Evolutionary conservation across 2,329 filamentous ascomycete species (phyloP).

Genomic region (Fusarium sp.): DNA sequence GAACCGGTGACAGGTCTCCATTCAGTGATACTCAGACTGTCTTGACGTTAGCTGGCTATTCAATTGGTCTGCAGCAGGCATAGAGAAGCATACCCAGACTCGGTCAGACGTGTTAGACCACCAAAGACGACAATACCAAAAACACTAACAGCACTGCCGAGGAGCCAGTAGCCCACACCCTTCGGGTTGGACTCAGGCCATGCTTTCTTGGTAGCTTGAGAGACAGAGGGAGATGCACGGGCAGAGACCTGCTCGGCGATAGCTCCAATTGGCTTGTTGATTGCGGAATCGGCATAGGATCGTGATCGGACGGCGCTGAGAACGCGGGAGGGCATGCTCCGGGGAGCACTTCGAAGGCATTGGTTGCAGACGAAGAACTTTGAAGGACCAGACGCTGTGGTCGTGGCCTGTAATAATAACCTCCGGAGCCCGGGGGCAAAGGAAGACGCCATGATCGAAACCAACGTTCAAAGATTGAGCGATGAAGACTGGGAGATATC

Average conservation of each 20-base stretch:
- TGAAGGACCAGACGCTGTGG: conserved; percentile 44
- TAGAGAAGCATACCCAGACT: conserved; percentile 79
- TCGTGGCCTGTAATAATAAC: conserved; percentile 49
- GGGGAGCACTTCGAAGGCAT: conserved; percentile 53
- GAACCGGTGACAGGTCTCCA: conserved; percentile 97
- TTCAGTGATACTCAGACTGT: conserved; percentile 95
- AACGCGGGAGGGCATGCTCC: conserved; percentile 50
- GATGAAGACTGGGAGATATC: neutral
- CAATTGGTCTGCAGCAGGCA: neutral
- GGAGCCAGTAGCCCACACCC: conserved; percentile 87
- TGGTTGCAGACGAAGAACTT: conserved; percentile 59
- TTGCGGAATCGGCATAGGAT: conserved; percentile 49
- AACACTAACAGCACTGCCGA: conserved; percentile 90
- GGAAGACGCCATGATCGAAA: conserved; percentile 53
- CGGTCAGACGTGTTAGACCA: conserved; percentile 90
- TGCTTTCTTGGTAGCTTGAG: conserved; percentile 47
- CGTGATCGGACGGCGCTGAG: conserved; percentile 53
- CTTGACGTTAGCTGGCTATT: neutral
- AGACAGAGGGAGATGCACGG: conserved; percentile 33
- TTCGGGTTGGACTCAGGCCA: conserved; percentile 75
- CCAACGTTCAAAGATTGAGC: conserved; percentile 24
- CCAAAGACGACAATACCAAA: conserved; percentile 98
- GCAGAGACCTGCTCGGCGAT: conserved; percentile 42
- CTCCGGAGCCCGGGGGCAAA: conserved; percentile 55
- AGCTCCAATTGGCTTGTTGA: conserved; percentile 42